Conservation (phyloP, 169 alveolate genomes). For the Plasmodium gonderi region DNA sequence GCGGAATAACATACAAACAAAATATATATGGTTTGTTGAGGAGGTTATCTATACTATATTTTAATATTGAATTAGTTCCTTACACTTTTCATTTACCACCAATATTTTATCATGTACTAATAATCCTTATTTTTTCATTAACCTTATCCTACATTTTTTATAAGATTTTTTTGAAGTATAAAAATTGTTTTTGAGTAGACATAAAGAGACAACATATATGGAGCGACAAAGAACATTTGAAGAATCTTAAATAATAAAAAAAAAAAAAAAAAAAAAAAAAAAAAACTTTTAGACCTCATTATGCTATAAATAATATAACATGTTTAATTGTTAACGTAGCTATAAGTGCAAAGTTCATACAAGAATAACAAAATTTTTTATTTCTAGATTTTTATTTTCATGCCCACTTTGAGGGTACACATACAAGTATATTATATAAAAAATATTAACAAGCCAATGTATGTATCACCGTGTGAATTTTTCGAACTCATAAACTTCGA, state of each 20-base stretch:
- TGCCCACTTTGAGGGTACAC: background rate
- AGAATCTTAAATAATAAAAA: too few species aligned
- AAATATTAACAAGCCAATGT: background rate
- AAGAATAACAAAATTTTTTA: background rate
- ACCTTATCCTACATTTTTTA: slow-evolving; percentile 30
- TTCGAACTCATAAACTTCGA: background rate
- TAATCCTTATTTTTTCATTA: slow-evolving; percentile 41
- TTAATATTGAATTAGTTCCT: slow-evolving; percentile 67
- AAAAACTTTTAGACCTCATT: background rate
- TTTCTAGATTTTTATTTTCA: background rate
- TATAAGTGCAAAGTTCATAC: background rate
- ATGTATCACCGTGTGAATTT: background rate
- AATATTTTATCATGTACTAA: slow-evolving; percentile 33
- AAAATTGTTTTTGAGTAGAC: slow-evolving; percentile 13
- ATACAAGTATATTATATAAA: background rate
- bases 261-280: background rate
- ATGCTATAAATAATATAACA: background rate
- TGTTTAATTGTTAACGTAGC: background rate
- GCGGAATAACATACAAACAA: slow-evolving; percentile 69
- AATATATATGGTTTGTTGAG: slow-evolving; percentile 9
- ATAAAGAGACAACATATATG: background rate
- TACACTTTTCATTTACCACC: slow-evolving; percentile 61
- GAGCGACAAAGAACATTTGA: background rate
- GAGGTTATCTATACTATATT: slow-evolving; percentile 42
- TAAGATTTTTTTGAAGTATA: slow-evolving; percentile 60